phyloP scores from a whole-genome alignment of 1,284 basidiomycete species.

The Boletus semigastroideus region DNA sequence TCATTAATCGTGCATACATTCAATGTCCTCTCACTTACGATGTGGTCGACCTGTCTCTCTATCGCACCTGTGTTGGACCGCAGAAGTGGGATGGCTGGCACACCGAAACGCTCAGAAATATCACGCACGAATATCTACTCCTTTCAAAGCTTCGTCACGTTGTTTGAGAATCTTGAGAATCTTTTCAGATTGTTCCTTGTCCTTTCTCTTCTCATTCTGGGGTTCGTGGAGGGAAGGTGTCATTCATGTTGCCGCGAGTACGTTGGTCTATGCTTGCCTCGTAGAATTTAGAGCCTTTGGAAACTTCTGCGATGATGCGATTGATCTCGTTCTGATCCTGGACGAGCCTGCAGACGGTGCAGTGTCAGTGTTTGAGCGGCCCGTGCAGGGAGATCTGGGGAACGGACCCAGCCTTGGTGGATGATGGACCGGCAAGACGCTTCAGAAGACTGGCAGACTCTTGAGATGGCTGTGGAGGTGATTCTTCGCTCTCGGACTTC shows the following conservation, averaged over 20 bases:
- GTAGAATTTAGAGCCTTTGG: slow-evolving; percentile 83
- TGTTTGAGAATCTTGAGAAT: slow-evolving; percentile 65
- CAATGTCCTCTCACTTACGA: slow-evolving; percentile 25
- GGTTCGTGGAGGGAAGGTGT: slow-evolving; percentile 1
- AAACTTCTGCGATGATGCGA: slow-evolving; percentile 75
- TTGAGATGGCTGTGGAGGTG: slow-evolving; percentile 44
- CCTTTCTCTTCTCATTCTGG: slow-evolving; percentile 82
- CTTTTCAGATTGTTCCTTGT: slow-evolving; percentile 73
- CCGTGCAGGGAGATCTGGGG: background rate
- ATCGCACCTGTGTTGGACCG: slow-evolving; percentile 21
- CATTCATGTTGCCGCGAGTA: slow-evolving; percentile 4
- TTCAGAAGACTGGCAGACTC: slow-evolving; percentile 66
- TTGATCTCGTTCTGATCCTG: slow-evolving; percentile 81
- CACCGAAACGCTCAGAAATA: background rate
- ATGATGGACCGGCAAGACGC: slow-evolving; percentile 75
- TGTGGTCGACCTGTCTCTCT: slow-evolving; percentile 27
- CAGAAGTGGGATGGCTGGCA: background rate
- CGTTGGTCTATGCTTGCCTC: slow-evolving; percentile 48
- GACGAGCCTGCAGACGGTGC: slow-evolving; percentile 51
- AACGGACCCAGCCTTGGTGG: slow-evolving; percentile 72
- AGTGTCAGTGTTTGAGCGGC: slow-evolving; percentile 11
- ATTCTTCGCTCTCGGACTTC: slow-evolving; percentile 16
- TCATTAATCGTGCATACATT: slow-evolving; percentile 33
- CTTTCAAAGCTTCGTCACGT: slow-evolving; percentile 60
- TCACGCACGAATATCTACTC: slow-evolving; percentile 59